phyloP scores from a whole-genome alignment of 345 rosid genomes.

The Punica granatum region DNA sequence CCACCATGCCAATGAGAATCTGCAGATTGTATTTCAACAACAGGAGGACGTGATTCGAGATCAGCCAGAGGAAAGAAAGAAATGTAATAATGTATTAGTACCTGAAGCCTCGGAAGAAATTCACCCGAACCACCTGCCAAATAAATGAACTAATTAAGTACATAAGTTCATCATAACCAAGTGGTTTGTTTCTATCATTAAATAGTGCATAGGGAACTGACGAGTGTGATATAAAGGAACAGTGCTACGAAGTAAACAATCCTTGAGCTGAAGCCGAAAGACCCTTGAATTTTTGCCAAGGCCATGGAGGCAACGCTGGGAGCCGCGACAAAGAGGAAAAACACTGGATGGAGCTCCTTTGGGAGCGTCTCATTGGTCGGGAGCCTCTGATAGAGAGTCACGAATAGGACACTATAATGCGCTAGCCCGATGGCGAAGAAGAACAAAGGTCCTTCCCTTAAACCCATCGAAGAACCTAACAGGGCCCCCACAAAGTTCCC shows the following conservation, averaged over 20 bases:
- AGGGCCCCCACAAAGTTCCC: slow-evolving; percentile 91
- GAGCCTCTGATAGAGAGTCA: slow-evolving; percentile 87
- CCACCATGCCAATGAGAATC: slow-evolving; percentile 95
- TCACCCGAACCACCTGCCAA: slow-evolving; percentile 58
- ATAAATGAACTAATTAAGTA: background rate
- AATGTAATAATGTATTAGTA: slow-evolving; percentile 12
- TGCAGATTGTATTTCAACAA: too few relatives aligned
- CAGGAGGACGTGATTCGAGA: background rate
- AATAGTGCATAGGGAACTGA: slow-evolving; percentile 11
- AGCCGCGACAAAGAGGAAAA: slow-evolving; percentile 83
- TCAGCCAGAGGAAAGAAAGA: background rate
- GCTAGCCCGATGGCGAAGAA: slow-evolving; percentile 81
- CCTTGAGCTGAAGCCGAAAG: slow-evolving; percentile 61
- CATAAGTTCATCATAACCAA: too few relatives aligned
- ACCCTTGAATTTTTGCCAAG: slow-evolving; percentile 65
- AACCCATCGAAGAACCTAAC: slow-evolving; percentile 82
- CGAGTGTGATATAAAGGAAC: slow-evolving; percentile 81
- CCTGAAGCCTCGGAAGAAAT: slow-evolving; percentile 81
- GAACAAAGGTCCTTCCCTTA: slow-evolving; percentile 84
- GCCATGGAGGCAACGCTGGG: slow-evolving; percentile 89
- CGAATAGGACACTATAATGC: slow-evolving; percentile 74
- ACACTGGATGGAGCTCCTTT: slow-evolving; percentile 91
- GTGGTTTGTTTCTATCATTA: background rate
- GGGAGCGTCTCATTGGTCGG: slow-evolving; percentile 86
- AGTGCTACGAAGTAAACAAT: slow-evolving; percentile 77